Evolutionary conservation across 169 alveolate species (phyloP).

Genomic region (Plasmodium cynomolgi): DNA sequence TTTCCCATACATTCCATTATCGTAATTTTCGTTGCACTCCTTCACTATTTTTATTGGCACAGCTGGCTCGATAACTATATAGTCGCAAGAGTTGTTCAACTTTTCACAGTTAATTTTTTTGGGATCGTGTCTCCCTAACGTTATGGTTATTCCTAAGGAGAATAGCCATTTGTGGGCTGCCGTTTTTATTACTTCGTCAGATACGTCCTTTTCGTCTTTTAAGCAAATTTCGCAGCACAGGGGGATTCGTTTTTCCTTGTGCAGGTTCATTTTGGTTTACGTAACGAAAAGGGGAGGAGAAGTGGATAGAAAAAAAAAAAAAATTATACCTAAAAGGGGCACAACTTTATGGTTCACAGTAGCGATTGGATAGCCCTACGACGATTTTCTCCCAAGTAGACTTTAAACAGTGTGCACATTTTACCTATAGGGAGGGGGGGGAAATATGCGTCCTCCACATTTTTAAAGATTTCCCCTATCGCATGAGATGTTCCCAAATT

Average conservation of each 20-base stretch:
- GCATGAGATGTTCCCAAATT: not conserved
- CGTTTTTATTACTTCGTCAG: conserved; percentile 46
- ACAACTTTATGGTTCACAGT: not conserved
- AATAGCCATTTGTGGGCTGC: conserved; percentile 74
- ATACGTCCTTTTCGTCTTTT: conserved; percentile 55
- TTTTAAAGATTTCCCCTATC: not conserved
- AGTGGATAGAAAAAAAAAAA: not conserved
- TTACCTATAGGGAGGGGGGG: not conserved
- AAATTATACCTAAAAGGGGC: not conserved
- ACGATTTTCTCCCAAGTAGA: not conserved
- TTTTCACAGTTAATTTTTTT: conserved; percentile 50
- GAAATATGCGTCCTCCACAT: not conserved
- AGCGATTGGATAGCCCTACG: not conserved
- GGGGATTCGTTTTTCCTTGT: conserved; percentile 53
- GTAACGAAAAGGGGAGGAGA: not conserved
- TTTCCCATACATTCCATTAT: not conserved
- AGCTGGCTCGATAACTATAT: conserved; percentile 74
- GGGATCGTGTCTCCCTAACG: conserved; percentile 75
- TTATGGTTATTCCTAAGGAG: conserved; percentile 72
- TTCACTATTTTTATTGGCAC: conserved; percentile 67
- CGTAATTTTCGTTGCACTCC: conserved; percentile 39
- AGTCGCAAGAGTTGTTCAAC: conserved; percentile 66
- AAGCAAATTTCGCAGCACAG: conserved; percentile 72
- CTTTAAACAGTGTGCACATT: not conserved
- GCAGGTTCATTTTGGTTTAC: conserved; percentile 5